Conservation (phyloP, 1,139 yeast genomes). For the Schizosaccharomyces versatilis region DNA sequence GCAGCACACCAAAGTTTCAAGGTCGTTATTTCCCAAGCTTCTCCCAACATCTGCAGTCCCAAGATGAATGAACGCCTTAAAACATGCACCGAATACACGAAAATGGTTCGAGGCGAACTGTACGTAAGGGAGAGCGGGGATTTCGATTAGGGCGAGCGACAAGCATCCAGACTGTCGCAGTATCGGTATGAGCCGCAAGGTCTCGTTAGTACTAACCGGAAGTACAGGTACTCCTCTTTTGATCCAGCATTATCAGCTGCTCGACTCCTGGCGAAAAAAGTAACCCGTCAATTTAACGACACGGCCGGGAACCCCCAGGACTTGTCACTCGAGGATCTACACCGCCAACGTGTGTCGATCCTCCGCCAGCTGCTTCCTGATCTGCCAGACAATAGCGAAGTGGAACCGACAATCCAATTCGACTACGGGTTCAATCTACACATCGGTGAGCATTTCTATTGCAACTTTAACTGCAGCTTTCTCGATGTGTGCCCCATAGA, state of each 20-base stretch:
- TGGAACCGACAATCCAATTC: slow-evolving; percentile 33
- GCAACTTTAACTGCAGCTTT: slow-evolving; percentile 34
- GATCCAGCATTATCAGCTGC: slow-evolving; percentile 4
- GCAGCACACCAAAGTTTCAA: too few species aligned
- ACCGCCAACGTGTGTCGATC: slow-evolving; percentile 9
- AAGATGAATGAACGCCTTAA: not conserved
- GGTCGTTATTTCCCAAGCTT: too few species aligned
- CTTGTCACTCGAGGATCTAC: slow-evolving; percentile 9
- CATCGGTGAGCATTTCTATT: slow-evolving; percentile 27
- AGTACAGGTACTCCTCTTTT: not conserved
- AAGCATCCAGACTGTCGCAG: not conserved
- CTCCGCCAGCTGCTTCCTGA: slow-evolving; percentile 22
- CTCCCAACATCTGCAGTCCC: too few species aligned
- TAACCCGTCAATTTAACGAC: slow-evolving; percentile 5
- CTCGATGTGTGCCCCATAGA: slow-evolving; percentile 39
- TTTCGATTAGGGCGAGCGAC: not conserved
- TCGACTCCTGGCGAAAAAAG: slow-evolving; percentile 4
- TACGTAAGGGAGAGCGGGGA: not conserved
- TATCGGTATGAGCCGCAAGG: not conserved
- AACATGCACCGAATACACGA: not conserved
- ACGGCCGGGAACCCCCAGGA: slow-evolving; percentile 14
- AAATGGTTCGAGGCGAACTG: not conserved
- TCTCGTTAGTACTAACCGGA: not conserved
- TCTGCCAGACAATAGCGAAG: slow-evolving; percentile 22
- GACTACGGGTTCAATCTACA: slow-evolving; percentile 37